Evolutionary conservation across 805 yeast species (phyloP), one percentile per base, ranked within the genome.

Genomic region (Metschnikowia corniflorae): DNA sequence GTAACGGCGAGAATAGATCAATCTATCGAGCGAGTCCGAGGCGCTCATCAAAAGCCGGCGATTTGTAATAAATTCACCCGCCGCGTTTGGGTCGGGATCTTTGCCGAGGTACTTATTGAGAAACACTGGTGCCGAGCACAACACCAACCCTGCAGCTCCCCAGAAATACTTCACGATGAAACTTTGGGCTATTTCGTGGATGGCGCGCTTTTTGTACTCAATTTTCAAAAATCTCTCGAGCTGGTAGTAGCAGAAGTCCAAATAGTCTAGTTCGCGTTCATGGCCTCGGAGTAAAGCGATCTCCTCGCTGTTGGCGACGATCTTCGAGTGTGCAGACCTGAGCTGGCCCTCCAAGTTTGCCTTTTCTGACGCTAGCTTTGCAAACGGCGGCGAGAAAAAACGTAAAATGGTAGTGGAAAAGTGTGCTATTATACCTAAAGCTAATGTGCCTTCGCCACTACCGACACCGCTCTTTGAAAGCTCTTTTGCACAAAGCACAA

Each of bases 121-220:
- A 55, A 89, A 89, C 2, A 88, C 84, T 5, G 97, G 97, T 3
- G 89, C 78, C 2, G 96, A 80, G 61, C 97, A 89, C 31, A 89
- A 69, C 1, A 81, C 76, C 42, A 89, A 71, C 8, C 97, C 97
- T 21, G 93, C 86, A 2, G 96, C 97, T 44, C 97, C 97, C 89
- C 96, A 83, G 32, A 87, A 77, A 61, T 89, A 89, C 63, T 89
- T 89, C 43, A 89, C 89, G 36, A 87, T 79, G 51, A 88, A 89
- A 33, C 83, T 86, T 48, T 91, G 93, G 2, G 91, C 84, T 48
- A 86, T 75, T 54, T 88, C 88, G 60, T 88, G 91, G 17, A 83
- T 58, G 19, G 91, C 81, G 64, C 82, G 72, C 49, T 85, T 80
- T 62, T 84, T 77, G 45, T 83, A 73, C 54, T 84, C 89, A 62